phyloP scores from a whole-genome alignment of 2,329 filamentous ascomycete genomes.

The Penicillium psychrosexuale region DNA sequence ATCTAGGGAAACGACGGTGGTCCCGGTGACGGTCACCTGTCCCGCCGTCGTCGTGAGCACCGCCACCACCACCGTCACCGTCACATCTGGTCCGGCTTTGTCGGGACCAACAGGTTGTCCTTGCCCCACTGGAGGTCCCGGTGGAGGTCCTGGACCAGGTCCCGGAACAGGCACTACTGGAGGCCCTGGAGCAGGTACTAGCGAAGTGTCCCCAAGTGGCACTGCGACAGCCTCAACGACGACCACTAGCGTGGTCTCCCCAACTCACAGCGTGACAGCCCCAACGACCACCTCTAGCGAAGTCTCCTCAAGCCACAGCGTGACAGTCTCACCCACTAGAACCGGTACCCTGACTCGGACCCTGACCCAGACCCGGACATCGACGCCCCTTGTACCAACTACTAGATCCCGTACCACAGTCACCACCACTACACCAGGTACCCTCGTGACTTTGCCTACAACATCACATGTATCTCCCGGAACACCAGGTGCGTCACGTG shows the following conservation, averaged over 20 bases:
- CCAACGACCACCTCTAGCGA: background rate
- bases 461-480: background rate
- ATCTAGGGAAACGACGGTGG: background rate
- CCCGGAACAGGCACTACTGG: background rate
- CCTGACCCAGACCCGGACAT: background rate
- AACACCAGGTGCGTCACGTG: background rate
- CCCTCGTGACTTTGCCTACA: constrained; percentile 1
- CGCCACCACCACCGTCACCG: constrained; percentile 1
- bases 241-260: background rate
- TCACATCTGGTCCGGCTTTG: background rate
- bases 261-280: background rate
- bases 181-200: background rate
- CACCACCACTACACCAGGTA: background rate
- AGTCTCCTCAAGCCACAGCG: background rate
- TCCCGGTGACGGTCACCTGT: constrained; percentile 6
- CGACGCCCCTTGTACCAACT: constrained; percentile 3
- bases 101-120: background rate
- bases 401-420: background rate
- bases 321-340: background rate
- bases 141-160: background rate
- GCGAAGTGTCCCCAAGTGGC: background rate
- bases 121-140: background rate
- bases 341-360: background rate
- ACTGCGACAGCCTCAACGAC: background rate
- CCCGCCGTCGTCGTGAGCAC: constrained; percentile 2